phyloP scores from a whole-genome alignment of 108 stramenopile species.

The Pseudonitzschia pungens region DNA sequence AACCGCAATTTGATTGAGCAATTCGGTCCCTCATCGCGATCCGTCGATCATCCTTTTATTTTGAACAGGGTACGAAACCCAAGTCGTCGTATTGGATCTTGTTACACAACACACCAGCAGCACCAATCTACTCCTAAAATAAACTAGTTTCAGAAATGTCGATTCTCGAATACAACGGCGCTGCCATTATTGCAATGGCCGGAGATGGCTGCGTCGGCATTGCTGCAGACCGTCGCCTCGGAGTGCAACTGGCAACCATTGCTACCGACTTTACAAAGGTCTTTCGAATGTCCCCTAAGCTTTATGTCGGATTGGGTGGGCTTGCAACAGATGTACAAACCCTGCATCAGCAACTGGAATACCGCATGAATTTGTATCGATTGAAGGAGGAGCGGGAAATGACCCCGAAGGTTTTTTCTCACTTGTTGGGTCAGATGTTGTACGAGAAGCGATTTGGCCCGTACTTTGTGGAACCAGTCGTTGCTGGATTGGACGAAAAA shows the following conservation, averaged over 20 bases:
- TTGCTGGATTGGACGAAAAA: slow-evolving; percentile 91
- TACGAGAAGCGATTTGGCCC: slow-evolving; percentile 99
- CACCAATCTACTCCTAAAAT: background rate
- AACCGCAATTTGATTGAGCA: background rate
- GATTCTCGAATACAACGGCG: slow-evolving; percentile 98
- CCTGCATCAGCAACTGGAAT: slow-evolving; percentile 77
- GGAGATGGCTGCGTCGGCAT: slow-evolving; percentile 99
- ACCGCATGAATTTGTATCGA: slow-evolving; percentile 91
- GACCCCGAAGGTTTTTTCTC: slow-evolving; percentile 90
- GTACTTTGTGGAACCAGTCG: slow-evolving; percentile 96
- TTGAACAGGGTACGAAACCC: background rate
- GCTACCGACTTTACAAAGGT: slow-evolving; percentile 93
- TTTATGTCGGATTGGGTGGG: slow-evolving; percentile 95
- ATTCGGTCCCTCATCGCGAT: background rate
- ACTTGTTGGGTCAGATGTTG: slow-evolving; percentile 84
- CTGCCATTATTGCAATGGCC: slow-evolving; percentile 97
- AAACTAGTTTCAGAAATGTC: slow-evolving; percentile 66
- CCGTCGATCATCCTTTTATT: background rate
- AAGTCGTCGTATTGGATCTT: background rate
- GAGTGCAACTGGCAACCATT: slow-evolving; percentile 92
- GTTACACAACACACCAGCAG: background rate
- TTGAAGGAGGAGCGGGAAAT: slow-evolving; percentile 96
- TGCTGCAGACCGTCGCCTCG: slow-evolving; percentile 93
- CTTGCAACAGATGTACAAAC: slow-evolving; percentile 97
- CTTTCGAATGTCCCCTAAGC: slow-evolving; percentile 90